Base-by-base conservation (phyloP, 2,329 filamentous ascomycete genomes). In the Cordyceps fumosorosea region DNA sequence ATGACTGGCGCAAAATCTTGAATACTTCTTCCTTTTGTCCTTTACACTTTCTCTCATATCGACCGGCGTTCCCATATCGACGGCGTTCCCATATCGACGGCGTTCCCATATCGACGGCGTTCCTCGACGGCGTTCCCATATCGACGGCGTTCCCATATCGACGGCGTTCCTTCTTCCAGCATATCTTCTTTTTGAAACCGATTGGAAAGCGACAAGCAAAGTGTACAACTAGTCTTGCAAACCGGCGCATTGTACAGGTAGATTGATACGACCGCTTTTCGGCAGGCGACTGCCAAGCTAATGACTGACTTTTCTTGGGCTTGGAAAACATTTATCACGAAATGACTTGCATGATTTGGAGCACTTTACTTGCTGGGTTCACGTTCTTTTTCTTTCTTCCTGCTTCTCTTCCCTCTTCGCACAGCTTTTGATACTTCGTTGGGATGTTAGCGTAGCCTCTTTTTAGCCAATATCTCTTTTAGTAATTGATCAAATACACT, bases 1-100 rank as follows among this genome's bases (percentile, higher is more conserved):
- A 59, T 59, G 56, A 52, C 56, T 29, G 56, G 48, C 47, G 48
- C 56, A 44, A 51, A 59, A 44, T 52, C 56, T 11, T 59, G 56
- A 59, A 34, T 8, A 14, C 16, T 18, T 42, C 24, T n/a, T 26
- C 18, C 24, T 26, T 29, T 26, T 37, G n/a, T 37, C 34, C 11
- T 2, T 16, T 44, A 3, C 10, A 7, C 26, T 44, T 18, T 44
- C 16, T 14, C 32, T 37, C 53, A 47, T 51, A 16, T 20, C 29
- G 29, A 4, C 29, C 29, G 29, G 29, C 29, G 29, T 29, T 29
- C 29, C 6, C 5, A 29, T 29, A 29, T 29, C 29, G 29, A 29
- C 26, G 6, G 26, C 26, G 6, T 29, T 29, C 26, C 26, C 26
- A 29, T 29, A 29, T 29, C n/a, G 18, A 44, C 34, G 56, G 56